A percentile compares a stretch with the other conserved stretches of the same genome.
phyloP scores from a whole-genome alignment of 1,139 yeast genomes.

The Debaryomyces nepalensis region DNA sequence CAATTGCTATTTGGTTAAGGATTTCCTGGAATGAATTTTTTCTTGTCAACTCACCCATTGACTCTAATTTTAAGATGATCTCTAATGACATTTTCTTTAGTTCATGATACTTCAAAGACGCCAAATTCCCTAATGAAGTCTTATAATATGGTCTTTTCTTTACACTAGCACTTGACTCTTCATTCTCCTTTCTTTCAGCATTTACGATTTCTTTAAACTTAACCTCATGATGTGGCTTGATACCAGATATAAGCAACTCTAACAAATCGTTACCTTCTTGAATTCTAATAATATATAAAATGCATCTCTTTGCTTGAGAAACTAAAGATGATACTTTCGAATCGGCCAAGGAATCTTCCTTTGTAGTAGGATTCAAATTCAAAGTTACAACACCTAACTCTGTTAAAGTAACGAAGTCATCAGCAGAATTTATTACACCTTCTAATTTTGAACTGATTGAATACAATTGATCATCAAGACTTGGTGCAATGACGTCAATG shows the following conservation, averaged over 20 bases:
- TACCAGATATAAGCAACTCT: conserved; percentile 75
- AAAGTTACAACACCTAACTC: conserved; percentile 47
- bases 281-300: conserved; percentile 78
- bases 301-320: conserved; percentile 81
- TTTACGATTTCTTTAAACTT: conserved; percentile 59
- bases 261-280: conserved; percentile 76
- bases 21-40: conserved; percentile 77
- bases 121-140: conserved; percentile 57
- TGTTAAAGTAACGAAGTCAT: conserved; percentile 46
- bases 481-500: conserved; percentile 54
- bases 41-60: conserved; percentile 66
- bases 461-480: conserved; percentile 59
- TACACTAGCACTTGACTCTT: conserved; percentile 24
- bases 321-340: conserved; percentile 58
- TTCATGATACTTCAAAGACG: conserved; percentile 67
- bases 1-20: conserved; percentile 81
- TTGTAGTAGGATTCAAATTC: conserved; percentile 55
- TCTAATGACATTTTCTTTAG: conserved; percentile 79
- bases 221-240: conserved; percentile 68
- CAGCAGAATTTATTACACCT: conserved; percentile 41
- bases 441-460: conserved; percentile 39
- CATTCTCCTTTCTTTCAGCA: conserved; percentile 46
- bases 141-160: conserved; percentile 42
- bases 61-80: conserved; percentile 75
- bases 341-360: conserved; percentile 48